These are phyloP conservation scores for Fagopyrum esculentum DNA, from an alignment of 148 eudicot species.

Conservation along the genomic window DNA sequence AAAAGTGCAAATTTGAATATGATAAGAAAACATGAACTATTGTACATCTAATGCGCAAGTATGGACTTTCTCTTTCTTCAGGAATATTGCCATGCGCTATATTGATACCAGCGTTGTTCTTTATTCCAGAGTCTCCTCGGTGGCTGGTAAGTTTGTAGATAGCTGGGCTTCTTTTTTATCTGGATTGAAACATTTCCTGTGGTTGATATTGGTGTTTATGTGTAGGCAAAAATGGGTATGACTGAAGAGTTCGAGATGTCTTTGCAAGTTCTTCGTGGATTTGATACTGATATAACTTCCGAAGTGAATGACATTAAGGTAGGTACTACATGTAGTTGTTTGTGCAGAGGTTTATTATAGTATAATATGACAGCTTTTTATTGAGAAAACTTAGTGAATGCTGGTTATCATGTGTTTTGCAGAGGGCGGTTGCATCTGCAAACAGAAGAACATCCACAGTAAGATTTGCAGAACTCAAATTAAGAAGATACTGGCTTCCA, in stretches of 20 bases:
- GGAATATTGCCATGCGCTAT: constrained; percentile 76
- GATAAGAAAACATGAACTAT: neutral
- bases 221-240: constrained; percentile 94
- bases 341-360: neutral
- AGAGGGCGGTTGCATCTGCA: constrained; percentile 84
- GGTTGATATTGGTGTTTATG: constrained; percentile 8
- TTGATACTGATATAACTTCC: constrained; percentile 72
- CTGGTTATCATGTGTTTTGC: constrained; percentile 19
- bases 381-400: neutral
- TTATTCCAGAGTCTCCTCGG: constrained; percentile 94
- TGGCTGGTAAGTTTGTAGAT: constrained; percentile 65
- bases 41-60: constrained; percentile 13
- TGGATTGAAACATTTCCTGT: neutral
- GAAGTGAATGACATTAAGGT: constrained; percentile 97
- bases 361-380: neutral
- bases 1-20: neutral
- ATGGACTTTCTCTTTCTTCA: constrained; percentile 25
- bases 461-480: constrained; percentile 70
- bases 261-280: constrained; percentile 94
- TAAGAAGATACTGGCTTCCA: constrained; percentile 91
- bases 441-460: constrained; percentile 57
- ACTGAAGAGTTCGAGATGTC: constrained; percentile 91
- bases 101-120: constrained; percentile 81
- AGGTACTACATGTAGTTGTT: neutral
- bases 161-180: neutral